Evolutionary conservation across 306 rosid genomes (phyloP), one percentile per base, ranked within the genome.

Genomic region (Vachellia pachyceras): DNA sequence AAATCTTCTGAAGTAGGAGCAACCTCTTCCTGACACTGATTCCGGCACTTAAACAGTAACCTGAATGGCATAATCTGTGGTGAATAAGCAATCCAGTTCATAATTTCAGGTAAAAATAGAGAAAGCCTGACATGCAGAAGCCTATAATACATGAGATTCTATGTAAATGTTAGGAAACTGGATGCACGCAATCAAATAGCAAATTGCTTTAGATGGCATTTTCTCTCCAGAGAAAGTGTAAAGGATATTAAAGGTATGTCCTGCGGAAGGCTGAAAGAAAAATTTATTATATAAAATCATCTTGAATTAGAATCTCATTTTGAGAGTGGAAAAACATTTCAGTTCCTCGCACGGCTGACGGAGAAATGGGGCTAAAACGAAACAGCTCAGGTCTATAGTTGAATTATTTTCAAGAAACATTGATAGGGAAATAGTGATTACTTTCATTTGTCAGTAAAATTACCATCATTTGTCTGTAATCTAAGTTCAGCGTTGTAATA

Each of bases 51-150:
- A 71, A 91, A 79, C 78, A 77, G 83, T 61, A 95, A 77, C 69
- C 82, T 84, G n/a, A 90, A 82, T 47, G 98, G 98, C 82, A 86
- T 80, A 84, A 86, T 85, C 97, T 95, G 86, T 78, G 73, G 76
- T 23, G 22, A 77, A 77, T 66, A 66, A 47, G 75, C 42, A 77
- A 50, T 61, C 79, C 36, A 80, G 80, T 37, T 37, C 40, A 37
- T 37, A 37, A 69, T 61, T 50, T 45, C 22, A 50, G 52, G 10
- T 42, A 29, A 3, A 1, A 37, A 37, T 3, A 37, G 5, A 37
- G 40, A 37, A 37, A 37, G 40, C 40, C 40, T 3, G 40, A 22
- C 64, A n/a, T n/a, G n/a, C n/a, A n/a, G n/a, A n/a, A n/a, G n/a
- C n/a, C n/a, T n/a, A n/a, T n/a, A n/a, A n/a, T n/a, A n/a, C n/a